Base-by-base conservation (phyloP, 2,329 filamentous ascomycete species). In the Verticillium klebahnii region DNA sequence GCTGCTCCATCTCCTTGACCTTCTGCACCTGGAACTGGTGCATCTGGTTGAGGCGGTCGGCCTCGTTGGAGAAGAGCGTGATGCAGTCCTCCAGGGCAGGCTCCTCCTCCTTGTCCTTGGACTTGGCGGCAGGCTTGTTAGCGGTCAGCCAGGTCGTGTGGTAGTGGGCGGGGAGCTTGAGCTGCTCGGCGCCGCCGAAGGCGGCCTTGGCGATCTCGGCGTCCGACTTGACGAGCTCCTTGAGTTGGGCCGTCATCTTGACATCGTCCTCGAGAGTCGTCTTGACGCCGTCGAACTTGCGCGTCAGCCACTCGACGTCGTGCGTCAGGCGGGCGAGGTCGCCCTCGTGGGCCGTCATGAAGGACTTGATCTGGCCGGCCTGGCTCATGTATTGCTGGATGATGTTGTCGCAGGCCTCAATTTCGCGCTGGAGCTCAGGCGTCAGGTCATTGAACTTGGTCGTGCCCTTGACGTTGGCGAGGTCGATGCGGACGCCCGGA, bases 401-500 rank as follows among this genome's bases (percentile, higher is more conserved):
- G 66, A 89, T 86, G 62, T 85, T 85, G 75, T 99, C 94, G 65
- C 96, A 86, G 11, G 82, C 77, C 65, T 91, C 86, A 64, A 99
- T 90, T 67, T 92, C 80, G 65, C 87, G 85, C 71, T 96, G 92
- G 17, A 97, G 80, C 34, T 91, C 87, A 67, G 94, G 90, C 63
- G 91, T 87, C 32, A 97, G 88, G 74, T 97, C 94, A 72, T 93
- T 92, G 79, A 95, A 97, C 64, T 95, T 91, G 3, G 93, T 97
- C 0, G 93, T 96, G 17, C 90, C 89, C 59, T 92, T 87, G 63
- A 98, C 81, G 71, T 91, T 91, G 68, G 85, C 85, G 59, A 91
- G 77, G 74, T 95, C 91, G 69, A 96, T 90, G 69, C 90, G 89
- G 19, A 92, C 89, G 19, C 90, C 91, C 0, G 89, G 87, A 17